Percentiles rank a stretch among this genome's conserved stretches.
Evolutionary conservation across 164 flowering plant species (phyloP).

Genomic region (Akebia trifoliata): DNA sequence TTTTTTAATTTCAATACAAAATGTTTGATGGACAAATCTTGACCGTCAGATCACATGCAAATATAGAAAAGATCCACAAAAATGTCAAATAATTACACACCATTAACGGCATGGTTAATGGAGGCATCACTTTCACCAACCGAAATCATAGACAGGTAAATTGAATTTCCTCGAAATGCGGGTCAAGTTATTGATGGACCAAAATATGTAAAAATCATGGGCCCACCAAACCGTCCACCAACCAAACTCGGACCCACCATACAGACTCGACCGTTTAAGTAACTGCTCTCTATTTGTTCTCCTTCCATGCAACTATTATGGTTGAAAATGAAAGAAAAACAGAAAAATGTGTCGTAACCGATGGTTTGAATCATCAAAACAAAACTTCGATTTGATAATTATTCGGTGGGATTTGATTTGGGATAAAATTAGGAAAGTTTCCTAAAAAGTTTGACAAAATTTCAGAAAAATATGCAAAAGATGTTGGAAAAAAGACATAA

Average conservation of each 20-base stretch:
- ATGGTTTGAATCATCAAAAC: no score
- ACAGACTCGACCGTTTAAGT: background rate
- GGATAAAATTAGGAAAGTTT: no score
- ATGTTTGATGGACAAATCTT: no score
- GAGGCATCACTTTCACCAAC: slow-evolving; percentile 2
- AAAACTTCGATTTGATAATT: no score
- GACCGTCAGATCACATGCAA: background rate
- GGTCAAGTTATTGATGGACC: background rate
- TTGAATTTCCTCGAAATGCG: background rate
- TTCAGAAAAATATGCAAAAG: no score
- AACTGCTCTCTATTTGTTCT: background rate
- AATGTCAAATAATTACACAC: background rate
- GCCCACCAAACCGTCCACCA: background rate
- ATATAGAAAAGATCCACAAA: background rate
- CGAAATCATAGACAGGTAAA: background rate
- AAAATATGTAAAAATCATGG: background rate
- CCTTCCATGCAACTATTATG: background rate
- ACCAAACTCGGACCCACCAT: background rate
- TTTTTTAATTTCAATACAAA: no score
- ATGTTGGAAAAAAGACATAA: no score
- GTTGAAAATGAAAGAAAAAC: no score
- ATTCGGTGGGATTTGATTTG: no score
- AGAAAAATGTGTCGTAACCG: no score
- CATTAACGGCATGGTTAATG: slow-evolving; percentile 5
- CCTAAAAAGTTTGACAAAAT: no score